These are phyloP conservation scores for Elongisporangium prolatum DNA, from an alignment of 352 stramenopile genomes.

Conservation along the genomic window DNA sequence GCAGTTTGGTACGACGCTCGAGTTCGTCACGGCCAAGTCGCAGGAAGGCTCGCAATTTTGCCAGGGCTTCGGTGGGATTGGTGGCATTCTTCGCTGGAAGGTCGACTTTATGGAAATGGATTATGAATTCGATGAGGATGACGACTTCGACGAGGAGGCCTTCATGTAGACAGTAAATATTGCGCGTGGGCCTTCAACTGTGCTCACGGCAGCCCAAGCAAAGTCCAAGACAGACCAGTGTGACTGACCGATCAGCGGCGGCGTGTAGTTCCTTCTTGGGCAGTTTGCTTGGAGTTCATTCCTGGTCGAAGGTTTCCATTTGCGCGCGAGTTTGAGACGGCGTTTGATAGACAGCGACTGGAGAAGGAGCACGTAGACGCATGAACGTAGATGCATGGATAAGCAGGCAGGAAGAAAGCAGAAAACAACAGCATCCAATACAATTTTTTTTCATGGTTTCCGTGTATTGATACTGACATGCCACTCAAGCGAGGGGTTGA, in stretches of 20 bases:
- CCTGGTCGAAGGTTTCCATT: background rate
- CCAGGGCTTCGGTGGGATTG: conserved; percentile 99
- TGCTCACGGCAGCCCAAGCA: background rate
- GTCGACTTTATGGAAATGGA: conserved; percentile 98
- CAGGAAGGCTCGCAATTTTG: conserved; percentile 99
- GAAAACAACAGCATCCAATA: background rate
- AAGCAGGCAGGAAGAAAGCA: background rate
- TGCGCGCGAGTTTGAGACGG: background rate
- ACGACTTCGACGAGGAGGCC: conserved; percentile 81
- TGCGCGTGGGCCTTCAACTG: conserved; percentile 10
- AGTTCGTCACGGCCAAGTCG: conserved; percentile 98
- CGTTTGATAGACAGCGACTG: background rate
- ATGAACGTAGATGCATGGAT: background rate
- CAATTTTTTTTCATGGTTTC: background rate
- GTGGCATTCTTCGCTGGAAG: conserved; percentile 98
- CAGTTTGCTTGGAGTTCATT: background rate
- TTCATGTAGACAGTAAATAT: conserved; percentile 86
- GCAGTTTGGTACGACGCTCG: conserved; percentile 96
- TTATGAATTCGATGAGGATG: conserved; percentile 90
- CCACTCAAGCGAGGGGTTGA: background rate
- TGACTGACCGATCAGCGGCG: too few relatives aligned
- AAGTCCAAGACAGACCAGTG: background rate
- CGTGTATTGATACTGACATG: background rate
- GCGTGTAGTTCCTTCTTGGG: too few relatives aligned
- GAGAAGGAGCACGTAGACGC: background rate